Evolutionary conservation across 352 stramenopile species (phyloP).

Genomic region (Phytophthora melonis): DNA sequence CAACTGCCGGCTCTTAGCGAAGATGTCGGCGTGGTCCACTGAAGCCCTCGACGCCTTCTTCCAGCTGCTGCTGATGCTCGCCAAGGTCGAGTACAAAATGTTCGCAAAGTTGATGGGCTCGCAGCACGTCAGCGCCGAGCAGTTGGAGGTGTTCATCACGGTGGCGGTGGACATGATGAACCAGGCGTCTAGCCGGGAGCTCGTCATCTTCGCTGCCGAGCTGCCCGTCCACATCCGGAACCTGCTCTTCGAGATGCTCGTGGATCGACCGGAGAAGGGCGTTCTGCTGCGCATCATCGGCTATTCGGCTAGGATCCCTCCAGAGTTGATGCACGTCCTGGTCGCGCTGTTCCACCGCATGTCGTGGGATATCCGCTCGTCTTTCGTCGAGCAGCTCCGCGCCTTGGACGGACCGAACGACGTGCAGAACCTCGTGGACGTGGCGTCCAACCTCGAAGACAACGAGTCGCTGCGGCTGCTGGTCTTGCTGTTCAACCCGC

Average conservation of each 20-base stretch:
- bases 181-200: conserved; percentile 69
- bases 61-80: conserved; percentile 66
- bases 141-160: conserved; percentile 56
- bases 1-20: conserved; percentile 58
- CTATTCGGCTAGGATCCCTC: conserved; percentile 49
- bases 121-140: conserved; percentile 44
- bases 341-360: conserved; percentile 59
- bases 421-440: conserved; percentile 44
- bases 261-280: conserved; percentile 52
- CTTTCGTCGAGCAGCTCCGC: conserved; percentile 71
- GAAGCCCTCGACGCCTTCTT: conserved; percentile 73
- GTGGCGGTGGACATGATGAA: conserved; percentile 77
- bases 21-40: conserved; percentile 45
- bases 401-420: conserved; percentile 49
- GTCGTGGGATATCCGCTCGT: conserved; percentile 61
- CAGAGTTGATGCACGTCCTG: conserved; percentile 52
- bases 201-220: conserved; percentile 67
- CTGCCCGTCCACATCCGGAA: conserved; percentile 49
- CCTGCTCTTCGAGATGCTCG: conserved; percentile 64
- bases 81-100: conserved; percentile 68
- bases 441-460: conserved; percentile 48
- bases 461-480: conserved; percentile 47
- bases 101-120: conserved; percentile 65
- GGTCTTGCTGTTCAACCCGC: conserved; percentile 54
- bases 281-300: conserved; percentile 70